phyloP scores from a whole-genome alignment of 2,329 filamentous ascomycete genomes.

The Botrytis cinerea region DNA sequence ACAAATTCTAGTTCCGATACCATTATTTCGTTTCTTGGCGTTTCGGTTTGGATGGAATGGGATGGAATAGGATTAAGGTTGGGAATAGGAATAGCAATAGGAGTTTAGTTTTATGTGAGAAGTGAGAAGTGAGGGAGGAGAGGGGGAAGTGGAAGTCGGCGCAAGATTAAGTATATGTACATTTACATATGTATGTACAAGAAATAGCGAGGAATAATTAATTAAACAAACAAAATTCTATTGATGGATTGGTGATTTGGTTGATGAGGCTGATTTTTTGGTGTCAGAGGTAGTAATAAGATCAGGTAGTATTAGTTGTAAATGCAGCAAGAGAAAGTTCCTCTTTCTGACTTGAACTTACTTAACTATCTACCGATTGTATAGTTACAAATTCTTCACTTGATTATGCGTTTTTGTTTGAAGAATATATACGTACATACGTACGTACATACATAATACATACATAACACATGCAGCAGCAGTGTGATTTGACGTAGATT shows the following conservation, averaged over 20 bases:
- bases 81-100: not conserved
- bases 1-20: not conserved
- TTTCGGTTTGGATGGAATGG: slow-evolving; percentile 2
- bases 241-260: not conserved
- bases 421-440: no score
- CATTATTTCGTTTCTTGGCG: not conserved
- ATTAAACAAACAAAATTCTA: not conserved
- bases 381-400: no score
- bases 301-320: no score
- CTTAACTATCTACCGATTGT: no score
- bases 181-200: not conserved
- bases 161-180: not conserved
- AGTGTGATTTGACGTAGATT: no score
- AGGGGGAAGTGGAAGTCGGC: not conserved
- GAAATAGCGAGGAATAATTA: not conserved
- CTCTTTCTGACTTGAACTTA: no score
- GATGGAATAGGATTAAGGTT: not conserved
- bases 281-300: no score
- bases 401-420: no score
- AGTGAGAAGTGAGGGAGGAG: not conserved
- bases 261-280: not conserved
- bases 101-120: not conserved
- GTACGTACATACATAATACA: no score
- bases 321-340: no score
- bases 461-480: no score